Base-by-base conservation (phyloP, 805 yeast species). In the Candida xiaguanensis region DNA sequence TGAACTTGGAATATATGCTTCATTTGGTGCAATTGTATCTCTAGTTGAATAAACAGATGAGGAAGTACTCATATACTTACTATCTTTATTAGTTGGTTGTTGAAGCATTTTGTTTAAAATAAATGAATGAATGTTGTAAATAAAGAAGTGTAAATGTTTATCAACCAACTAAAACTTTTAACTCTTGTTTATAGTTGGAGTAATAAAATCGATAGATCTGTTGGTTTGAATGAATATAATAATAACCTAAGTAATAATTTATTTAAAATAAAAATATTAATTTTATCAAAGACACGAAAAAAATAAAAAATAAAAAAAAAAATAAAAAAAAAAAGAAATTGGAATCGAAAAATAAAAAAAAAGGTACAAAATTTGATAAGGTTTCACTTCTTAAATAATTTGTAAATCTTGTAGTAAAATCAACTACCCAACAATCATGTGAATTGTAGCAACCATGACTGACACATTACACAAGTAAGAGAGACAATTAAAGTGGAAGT, bases 1-100 rank as follows among this genome's bases (percentile, higher is more conserved):
- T 16, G 48, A 51, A 15, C 44, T 35, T 9, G 44, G 49, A 4
- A 41, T 43, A 25, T 44, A 20, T 9, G 19, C 8, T 14, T 25
- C 25, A 20, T 32, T 23, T 4, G 24, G 26, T 36, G 32, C 42
- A 31, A 48, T 52, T n/a, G 49, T 42, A 11, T 59, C 63, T 12
- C 46, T 40, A 4, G 62, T 46, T 15, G 67, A 60, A 40, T 65
- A 65, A 12, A 64, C 65, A 34, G 69, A 62, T 5, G 69, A 63
- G 3, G 69, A 49, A 8, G 38, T 27, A n/a, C 36, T 33, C 4
- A 23, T 33, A 15, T 33, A 17, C 22, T 23, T 33, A 15, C 8
- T 15, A 15, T 23, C 17, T 12, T 33, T 14, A 15, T 13, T 15
- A 24, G 8, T 23, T 6, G 29, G 28, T 5, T 33, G 36, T 23